Conservation (phyloP, 768 basidiomycete species). For the Lactifluus echinatus region DNA sequence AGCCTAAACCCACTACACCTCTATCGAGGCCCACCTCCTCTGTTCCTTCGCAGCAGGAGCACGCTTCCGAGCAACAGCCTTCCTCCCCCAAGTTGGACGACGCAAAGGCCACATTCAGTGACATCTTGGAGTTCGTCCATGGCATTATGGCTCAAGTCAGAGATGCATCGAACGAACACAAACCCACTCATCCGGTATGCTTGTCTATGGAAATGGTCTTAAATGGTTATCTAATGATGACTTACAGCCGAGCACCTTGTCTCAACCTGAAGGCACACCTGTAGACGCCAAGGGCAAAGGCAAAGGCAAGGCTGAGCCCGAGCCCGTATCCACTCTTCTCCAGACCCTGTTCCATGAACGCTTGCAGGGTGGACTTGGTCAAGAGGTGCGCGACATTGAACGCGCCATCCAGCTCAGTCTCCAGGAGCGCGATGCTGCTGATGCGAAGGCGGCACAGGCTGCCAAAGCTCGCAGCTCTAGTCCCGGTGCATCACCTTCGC, state of each 20-base stretch:
- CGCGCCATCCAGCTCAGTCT: slow-evolving; percentile 12
- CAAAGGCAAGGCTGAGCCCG: background rate
- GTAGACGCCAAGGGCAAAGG: background rate
- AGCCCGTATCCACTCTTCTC: background rate
- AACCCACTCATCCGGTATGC: background rate
- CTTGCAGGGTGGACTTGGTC: background rate
- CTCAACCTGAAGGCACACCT: background rate
- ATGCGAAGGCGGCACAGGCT: background rate
- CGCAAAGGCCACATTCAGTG: background rate
- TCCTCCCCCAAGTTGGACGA: background rate
- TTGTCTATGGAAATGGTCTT: too few relatives aligned
- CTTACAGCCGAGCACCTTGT: background rate
- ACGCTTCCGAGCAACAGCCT: background rate
- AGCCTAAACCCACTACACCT: background rate
- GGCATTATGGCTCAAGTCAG: background rate
- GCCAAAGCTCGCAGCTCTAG: background rate
- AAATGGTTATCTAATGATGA: background rate
- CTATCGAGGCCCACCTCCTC: background rate
- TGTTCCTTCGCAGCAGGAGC: background rate
- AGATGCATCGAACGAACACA: background rate
- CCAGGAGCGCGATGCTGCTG: background rate
- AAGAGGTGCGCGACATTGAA: slow-evolving; percentile 2
- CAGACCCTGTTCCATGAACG: background rate
- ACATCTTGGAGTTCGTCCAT: slow-evolving; percentile 1
- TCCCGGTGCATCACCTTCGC: slow-evolving; percentile 2